phyloP scores from a whole-genome alignment of 2,329 filamentous ascomycete species.

The Aspergillus quadricinctus region DNA sequence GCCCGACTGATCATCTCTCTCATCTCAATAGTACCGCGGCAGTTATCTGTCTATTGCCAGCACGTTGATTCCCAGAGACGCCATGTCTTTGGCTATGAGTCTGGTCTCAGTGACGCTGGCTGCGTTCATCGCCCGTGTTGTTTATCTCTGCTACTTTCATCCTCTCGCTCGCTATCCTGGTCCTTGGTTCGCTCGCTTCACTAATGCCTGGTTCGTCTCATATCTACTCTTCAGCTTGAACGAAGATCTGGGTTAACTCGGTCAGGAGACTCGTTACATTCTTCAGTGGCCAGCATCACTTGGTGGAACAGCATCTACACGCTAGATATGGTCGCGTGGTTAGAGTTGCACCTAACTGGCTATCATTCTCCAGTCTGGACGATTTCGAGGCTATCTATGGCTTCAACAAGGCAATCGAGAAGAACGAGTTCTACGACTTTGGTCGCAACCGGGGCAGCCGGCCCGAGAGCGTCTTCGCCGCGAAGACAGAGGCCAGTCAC shows the following conservation, averaged over 20 bases:
- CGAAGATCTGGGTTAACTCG: no score
- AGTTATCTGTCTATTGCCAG: not conserved
- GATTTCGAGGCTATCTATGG: slow-evolving; percentile 18
- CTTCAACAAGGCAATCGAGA: slow-evolving; percentile 16
- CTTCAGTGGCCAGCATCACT: slow-evolving; percentile 11
- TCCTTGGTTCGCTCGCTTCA: slow-evolving; percentile 50
- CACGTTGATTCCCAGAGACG: no score
- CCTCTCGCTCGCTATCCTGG: slow-evolving; percentile 63
- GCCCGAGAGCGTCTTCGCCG: slow-evolving; percentile 12
- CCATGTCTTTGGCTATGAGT: not conserved
- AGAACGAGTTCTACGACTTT: slow-evolving; percentile 15
- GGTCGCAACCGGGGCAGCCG: slow-evolving; percentile 4
- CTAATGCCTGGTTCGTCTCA: slow-evolving; percentile 13
- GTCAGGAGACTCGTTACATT: slow-evolving; percentile 11
- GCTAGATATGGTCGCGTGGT: slow-evolving; percentile 13
- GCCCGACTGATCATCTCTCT: not conserved
- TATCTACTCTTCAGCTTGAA: not conserved
- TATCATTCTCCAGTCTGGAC: slow-evolving; percentile 11
- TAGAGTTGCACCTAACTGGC: slow-evolving; percentile 16
- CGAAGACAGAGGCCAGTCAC: slow-evolving; percentile 8
- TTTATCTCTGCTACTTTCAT: slow-evolving; percentile 37
- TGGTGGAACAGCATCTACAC: slow-evolving; percentile 12
- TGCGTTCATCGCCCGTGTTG: slow-evolving; percentile 2
- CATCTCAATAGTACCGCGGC: not conserved
- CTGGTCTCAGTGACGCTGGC: not conserved